Evolutionary conservation across 257 asterid genomes (phyloP).

Genomic region (Forsythia viridissima): DNA sequence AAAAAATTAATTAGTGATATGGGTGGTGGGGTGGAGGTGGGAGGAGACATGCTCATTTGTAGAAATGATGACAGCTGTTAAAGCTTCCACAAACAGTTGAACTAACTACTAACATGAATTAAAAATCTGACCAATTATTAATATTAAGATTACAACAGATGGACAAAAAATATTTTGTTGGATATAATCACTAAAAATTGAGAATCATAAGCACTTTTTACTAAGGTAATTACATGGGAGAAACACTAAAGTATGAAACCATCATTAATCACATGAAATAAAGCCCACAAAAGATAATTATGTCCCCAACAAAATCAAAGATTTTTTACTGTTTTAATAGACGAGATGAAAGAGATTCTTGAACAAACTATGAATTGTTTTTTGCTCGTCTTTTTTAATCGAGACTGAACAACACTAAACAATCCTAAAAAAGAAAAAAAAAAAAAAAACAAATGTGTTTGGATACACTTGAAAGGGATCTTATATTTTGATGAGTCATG

Average conservation of each 20-base stretch:
- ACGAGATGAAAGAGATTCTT: neutral
- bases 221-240: neutral
- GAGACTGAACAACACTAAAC: no score
- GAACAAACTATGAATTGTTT: no score
- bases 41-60: constrained; percentile 9
- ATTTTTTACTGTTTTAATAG: neutral
- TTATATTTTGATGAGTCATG: no score
- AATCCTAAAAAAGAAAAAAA: no score
- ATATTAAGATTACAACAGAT: constrained; percentile 29
- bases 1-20: no score
- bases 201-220: neutral
- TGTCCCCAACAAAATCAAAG: neutral
- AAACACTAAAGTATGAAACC: neutral
- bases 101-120: constrained; percentile 25
- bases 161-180: constrained; percentile 4
- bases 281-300: constrained; percentile 24
- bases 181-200: no score
- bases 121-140: no score
- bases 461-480: no score
- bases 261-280: constrained; percentile 5
- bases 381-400: no score
- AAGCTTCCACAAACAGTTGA: constrained; percentile 25
- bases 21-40: neutral
- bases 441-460: no score
- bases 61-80: constrained; percentile 25